Evolutionary conservation across 495 filamentous ascomycete species (phyloP), one percentile per base, ranked within the genome.

Genomic region (Penicillium antarcticum): DNA sequence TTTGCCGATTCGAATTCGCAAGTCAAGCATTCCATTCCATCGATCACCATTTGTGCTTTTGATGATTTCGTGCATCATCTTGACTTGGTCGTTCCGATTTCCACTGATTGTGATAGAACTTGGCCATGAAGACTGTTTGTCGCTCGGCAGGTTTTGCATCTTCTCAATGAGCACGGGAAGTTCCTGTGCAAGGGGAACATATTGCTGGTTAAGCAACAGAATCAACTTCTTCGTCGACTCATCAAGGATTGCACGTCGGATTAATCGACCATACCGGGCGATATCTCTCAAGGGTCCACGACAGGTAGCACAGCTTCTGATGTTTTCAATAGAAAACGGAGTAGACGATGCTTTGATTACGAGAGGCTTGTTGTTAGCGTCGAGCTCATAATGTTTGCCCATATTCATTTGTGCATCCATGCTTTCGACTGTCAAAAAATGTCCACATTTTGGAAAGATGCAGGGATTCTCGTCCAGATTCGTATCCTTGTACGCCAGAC

Each of bases 371-470:
- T 74, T 80, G 12, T 74, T 43, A 2, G 35, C 54, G 47, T 82
- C 70, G 4, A 67, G 33, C 1, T 31, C 46, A 62, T 91, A 91
- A 53, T 80, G 70, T 8, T 77, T 71, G 17, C 61, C 59, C 57
- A 91, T 79, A 1, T 75, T 76, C 76, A 92, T 81, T n/a, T 76
- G 65, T 4, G 75, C 80, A 58, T 92, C 87, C 70, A 91, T 74
- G 8, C 70, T 85, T 29, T 75, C 66, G 3, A 82, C 51, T 0
- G 80, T 85, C 35, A 88, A 63, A 42, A 87, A 74, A 54, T 92
- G 87, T 0, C 85, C 83, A 63, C 87, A 91, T 12, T 62, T 56
- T 0, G 80, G 80, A 24, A 91, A 74, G 8, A 91, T 76, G 48
- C 77, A 79, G 7, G 87, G 87, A 9, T 78, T 71, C 14, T 71